phyloP scores from a whole-genome alignment of 2,329 filamentous ascomycete genomes.

The Endoconidiophora laricicola region DNA sequence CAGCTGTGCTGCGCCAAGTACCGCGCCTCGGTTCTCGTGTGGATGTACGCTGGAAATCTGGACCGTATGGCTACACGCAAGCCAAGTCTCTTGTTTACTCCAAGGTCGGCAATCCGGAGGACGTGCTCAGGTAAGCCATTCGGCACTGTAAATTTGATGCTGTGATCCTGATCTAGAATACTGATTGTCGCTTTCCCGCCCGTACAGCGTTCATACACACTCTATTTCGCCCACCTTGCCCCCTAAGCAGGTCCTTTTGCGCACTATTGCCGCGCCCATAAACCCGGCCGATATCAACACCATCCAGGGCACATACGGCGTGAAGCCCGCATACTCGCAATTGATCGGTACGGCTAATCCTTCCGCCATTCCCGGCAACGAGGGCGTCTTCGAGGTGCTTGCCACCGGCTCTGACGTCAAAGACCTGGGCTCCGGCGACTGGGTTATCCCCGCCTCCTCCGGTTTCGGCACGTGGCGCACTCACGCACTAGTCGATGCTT shows the following conservation, averaged over 20 bases:
- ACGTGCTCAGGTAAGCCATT: constrained; percentile 42
- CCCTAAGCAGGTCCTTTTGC: constrained; percentile 50
- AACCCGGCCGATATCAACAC: constrained; percentile 98
- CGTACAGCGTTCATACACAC: constrained; percentile 52
- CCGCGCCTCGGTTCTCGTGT: constrained; percentile 10
- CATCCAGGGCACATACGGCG: constrained; percentile 90
- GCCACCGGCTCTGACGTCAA: constrained; percentile 42
- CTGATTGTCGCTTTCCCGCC: no score
- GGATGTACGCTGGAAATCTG: constrained; percentile 34
- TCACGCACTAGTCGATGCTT: constrained; percentile 51
- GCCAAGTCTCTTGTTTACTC: constrained; percentile 67
- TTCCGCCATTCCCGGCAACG: constrained; percentile 70
- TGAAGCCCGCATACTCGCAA: constrained; percentile 60
- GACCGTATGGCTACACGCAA: constrained; percentile 66
- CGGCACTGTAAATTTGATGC: not conserved
- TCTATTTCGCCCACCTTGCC: constrained; percentile 63
- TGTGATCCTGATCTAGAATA: not conserved
- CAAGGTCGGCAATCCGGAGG: constrained; percentile 55
- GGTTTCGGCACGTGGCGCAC: constrained; percentile 92
- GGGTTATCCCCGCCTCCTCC: constrained; percentile 75
- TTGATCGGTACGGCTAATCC: constrained; percentile 61
- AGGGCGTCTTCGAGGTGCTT: constrained; percentile 84
- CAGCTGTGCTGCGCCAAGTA: not conserved
- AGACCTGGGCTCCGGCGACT: constrained; percentile 57
- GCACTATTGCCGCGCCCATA: constrained; percentile 78